A percentile compares a stretch with the other conserved stretches of the same genome.
These are phyloP conservation scores for Backusella morwellensis DNA, from an alignment of 192 early-diverging fungal genomes.

Conservation along the genomic window DNA sequence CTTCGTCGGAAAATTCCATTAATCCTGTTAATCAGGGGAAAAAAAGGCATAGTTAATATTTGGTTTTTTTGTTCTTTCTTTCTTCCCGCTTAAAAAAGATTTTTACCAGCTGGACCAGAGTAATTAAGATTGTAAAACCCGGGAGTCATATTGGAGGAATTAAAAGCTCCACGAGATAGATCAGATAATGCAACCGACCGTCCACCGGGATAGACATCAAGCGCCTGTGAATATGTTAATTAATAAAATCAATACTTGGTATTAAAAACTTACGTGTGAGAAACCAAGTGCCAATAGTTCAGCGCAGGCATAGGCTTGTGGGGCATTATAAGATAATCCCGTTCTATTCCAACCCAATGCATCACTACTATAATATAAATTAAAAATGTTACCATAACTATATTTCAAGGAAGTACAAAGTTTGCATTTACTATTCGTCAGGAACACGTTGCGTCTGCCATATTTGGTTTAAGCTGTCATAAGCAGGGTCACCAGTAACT, in stretches of 20 bases:
- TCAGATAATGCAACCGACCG: conserved; percentile 10
- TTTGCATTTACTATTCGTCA: conserved; percentile 14
- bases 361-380: neutral
- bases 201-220: conserved; percentile 29
- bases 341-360: neutral
- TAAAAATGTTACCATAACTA: neutral
- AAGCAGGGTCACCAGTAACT: conserved; percentile 19
- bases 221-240: conserved; percentile 2
- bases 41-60: neutral
- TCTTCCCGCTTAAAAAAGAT: neutral
- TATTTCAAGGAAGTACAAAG: neutral
- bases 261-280: conserved; percentile 10
- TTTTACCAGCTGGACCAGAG: conserved; percentile 40
- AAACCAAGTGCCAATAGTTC: conserved; percentile 26
- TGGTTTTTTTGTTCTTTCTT: neutral
- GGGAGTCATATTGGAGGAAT: conserved; percentile 38
- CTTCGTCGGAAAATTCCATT: conserved; percentile 4
- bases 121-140: conserved; percentile 40
- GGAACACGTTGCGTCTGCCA: conserved; percentile 11
- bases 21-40: conserved; percentile 19
- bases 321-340: conserved; percentile 26
- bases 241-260: neutral
- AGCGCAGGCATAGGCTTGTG: conserved; percentile 27
- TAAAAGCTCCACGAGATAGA: conserved; percentile 11
- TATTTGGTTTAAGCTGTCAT: conserved; percentile 1